phyloP scores from a whole-genome alignment of 1,139 yeast species.

The Candida sp. region DNA sequence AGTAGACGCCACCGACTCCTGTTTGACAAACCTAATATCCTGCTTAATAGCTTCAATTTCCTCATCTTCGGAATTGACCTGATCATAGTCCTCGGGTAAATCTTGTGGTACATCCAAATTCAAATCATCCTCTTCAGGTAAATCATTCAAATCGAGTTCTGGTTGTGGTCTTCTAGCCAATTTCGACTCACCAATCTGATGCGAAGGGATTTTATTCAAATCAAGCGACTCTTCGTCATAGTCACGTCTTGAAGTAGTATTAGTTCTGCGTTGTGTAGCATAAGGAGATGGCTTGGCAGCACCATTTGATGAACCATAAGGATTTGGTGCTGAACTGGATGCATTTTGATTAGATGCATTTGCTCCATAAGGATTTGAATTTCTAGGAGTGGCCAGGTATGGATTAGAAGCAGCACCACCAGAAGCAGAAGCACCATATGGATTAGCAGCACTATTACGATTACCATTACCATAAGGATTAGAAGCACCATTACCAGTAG shows the following conservation, averaged over 20 bases:
- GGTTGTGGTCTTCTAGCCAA: constrained; percentile 17
- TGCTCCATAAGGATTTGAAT: no score
- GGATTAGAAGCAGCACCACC: no score
- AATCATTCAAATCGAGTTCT: constrained; percentile 38
- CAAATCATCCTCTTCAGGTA: constrained; percentile 40
- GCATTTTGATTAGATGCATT: no score
- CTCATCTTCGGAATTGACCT: constrained; percentile 63
- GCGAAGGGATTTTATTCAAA: constrained; percentile 40
- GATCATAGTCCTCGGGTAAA: constrained; percentile 39
- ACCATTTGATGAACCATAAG: background rate
- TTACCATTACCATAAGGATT: constrained; percentile 1
- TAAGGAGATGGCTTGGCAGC: background rate
- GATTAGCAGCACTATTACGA: background rate
- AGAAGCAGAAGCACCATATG: background rate
- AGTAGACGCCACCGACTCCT: constrained; percentile 82
- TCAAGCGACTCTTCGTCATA: constrained; percentile 37
- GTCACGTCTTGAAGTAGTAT: constrained; percentile 1
- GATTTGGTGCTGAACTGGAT: no score
- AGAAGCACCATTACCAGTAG: constrained; percentile 3
- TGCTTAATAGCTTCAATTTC: constrained; percentile 88
- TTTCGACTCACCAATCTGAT: constrained; percentile 27
- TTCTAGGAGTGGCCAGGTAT: no score
- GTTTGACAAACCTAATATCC: constrained; percentile 81
- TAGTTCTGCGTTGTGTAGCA: constrained; percentile 1
- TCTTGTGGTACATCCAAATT: constrained; percentile 42